Evolutionary conservation across 2,329 filamentous ascomycete species (phyloP), one percentile per base, ranked within the genome.

Genomic region (Shiraia sp.): DNA sequence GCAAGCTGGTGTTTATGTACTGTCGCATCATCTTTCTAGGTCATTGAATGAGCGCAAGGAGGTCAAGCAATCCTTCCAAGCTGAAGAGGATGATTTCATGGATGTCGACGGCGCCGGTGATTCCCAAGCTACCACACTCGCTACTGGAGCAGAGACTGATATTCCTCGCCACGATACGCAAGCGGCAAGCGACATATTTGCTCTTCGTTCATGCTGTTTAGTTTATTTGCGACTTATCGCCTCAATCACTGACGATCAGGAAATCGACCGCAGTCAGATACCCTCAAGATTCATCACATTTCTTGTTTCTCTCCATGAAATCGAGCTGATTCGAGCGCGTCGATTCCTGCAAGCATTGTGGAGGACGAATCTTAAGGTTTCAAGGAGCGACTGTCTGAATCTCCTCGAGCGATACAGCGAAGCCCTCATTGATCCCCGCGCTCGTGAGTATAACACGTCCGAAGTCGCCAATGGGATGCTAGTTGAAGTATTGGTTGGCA

Each of bases 31-130:
- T 42, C 29, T 65, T 44, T 58, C 68, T 39, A 55, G 49, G 52
- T 61, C 62, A 24, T 40, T 72, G 5, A 49, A 43, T 10, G 45
- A 55, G 22, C 58, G 66, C 6, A 59, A 48, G 43, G 55, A 57
- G 3, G 41, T 57, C 10, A 68, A 63, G 17, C 57, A 65, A 16
- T 68, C 67, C 1, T 65, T 65, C 28, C 56, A 63, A 32, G 49
- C 48, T 7, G 61, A 64, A 39, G 60, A 73, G 3, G 69, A 75
- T 8, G 81, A 85, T 51, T 61, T 75, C 5, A 86, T 88, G 82
- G 84, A 88, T 40, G 58, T 90, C 4, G 86, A 90, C 55, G 75
- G 78, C 24, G 76, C 80, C 10, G 83, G 86, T 40, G 79, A 81
- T 28, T 82, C 82, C 0, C 81, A 86, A 51, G 72, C 72, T 37